Base-by-base conservation (phyloP, 352 stramenopile genomes). In the Globisporangium paddicum region DNA sequence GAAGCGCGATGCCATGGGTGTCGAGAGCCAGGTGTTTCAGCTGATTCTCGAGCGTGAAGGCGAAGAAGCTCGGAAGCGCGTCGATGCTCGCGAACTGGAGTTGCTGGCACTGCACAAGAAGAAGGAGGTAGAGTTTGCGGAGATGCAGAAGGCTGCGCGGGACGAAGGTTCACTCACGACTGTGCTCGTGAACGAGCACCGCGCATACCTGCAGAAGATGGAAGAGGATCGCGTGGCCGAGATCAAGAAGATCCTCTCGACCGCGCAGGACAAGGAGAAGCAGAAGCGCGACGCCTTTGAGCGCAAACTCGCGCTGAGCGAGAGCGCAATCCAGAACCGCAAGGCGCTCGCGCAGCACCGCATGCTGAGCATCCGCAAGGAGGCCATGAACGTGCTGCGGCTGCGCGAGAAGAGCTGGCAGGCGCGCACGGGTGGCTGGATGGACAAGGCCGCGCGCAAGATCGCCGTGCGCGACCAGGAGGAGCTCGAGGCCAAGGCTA, bases 401-500 rank as follows among this genome's bases (percentile, higher is more conserved):
- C 58, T 56, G 41, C 71, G 79, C 25, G 91, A 98, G 58, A 90
- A 67, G 10, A 75, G 73, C 16, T 98, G 91, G 88, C 92, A 97
- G 64, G 65, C 73, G 47, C 75, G 81, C 19, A 77, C 83, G 1
- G 66, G 66, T 11, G 85, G 76, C 16, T 98, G 90, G 86, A 79
- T 97, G 53, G 85, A 95, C 32, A 87, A 84, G 18, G 90, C 89
- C 6, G 79, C 68, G 8, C 79, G 88, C 32, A 98, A 98, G 67
- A 79, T 97, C 61, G 71, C 92, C 7, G 75, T 96, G 34, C 97
- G 97, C 66, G 79, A 94, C 69, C 77, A 92, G 58, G 88, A 98
- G 66, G 89, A 98, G 63, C 72, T 75, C 9, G 86, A 91, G 59
- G 82, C 80, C 40, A 77, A 87, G 52, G 66, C 72, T 11, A 87